Conservation (phyloP, 352 stramenopile species). For the Aphanomyces invadans region DNA sequence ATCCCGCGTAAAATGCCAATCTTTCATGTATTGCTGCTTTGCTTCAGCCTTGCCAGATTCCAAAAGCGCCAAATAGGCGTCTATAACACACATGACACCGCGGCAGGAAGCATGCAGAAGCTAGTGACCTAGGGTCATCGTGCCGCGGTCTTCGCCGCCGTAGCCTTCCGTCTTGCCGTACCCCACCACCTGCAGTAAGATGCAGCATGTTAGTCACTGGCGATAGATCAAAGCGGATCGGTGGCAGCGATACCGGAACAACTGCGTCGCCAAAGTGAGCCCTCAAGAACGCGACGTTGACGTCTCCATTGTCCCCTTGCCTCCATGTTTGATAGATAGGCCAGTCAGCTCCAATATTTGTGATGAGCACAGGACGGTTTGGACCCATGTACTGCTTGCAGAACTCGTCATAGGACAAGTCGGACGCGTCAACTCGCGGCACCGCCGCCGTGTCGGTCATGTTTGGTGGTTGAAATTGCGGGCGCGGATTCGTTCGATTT, state of each 20-base stretch:
- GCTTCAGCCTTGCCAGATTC: slow-evolving; percentile 34
- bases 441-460: too few relatives aligned
- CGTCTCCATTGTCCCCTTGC: slow-evolving; percentile 17
- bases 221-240: too few relatives aligned
- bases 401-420: slow-evolving; percentile 60
- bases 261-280: slow-evolving; percentile 39
- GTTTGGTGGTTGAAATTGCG: too few relatives aligned
- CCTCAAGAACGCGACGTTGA: slow-evolving; percentile 41
- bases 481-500: too few relatives aligned
- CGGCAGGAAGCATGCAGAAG: background rate
- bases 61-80: slow-evolving; percentile 55
- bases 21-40: slow-evolving; percentile 72
- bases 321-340: slow-evolving; percentile 26
- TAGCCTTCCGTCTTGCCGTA: slow-evolving; percentile 51
- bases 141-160: slow-evolving; percentile 43
- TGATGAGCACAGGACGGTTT: slow-evolving; percentile 63
- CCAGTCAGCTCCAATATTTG: slow-evolving; percentile 42
- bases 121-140: slow-evolving; percentile 55
- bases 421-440: slow-evolving; percentile 45
- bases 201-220: slow-evolving; percentile 3
- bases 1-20: slow-evolving; percentile 76
- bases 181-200: slow-evolving; percentile 37
- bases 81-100: slow-evolving; percentile 27
- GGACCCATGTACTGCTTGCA: slow-evolving; percentile 58
- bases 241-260: slow-evolving; percentile 51